Percentiles rank a stretch among this genome's conserved stretches.
phyloP scores from a whole-genome alignment of 179 eudicot species.

The Carnegiea gigantea region DNA sequence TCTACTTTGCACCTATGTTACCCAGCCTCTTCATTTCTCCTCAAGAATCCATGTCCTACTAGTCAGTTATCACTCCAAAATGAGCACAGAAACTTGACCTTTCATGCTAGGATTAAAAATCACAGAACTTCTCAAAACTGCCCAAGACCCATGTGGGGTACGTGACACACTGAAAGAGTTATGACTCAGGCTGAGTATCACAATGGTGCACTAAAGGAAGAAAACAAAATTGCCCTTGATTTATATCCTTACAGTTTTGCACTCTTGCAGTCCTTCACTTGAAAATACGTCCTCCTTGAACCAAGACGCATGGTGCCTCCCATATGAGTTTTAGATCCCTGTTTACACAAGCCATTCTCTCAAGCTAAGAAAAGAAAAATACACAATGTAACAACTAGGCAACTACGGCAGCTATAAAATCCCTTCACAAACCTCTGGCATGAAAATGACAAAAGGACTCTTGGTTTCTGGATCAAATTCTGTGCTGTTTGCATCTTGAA shows the following conservation, averaged over 20 bases:
- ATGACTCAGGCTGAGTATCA: no score
- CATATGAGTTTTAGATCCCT: slow-evolving; percentile 99
- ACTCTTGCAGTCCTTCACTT: slow-evolving; percentile 63
- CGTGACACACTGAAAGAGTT: no score
- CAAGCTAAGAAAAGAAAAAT: background rate
- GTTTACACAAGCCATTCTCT: slow-evolving; percentile 15
- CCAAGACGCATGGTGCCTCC: slow-evolving; percentile 99
- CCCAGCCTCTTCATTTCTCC: background rate
- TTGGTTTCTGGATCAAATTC: slow-evolving; percentile 70
- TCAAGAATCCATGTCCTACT: no score
- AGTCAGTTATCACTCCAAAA: no score
- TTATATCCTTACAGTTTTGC: slow-evolving; percentile 68
- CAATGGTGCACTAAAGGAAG: background rate
- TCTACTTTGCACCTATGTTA: background rate
- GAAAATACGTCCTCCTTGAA: slow-evolving; percentile 87
- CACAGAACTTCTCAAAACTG: background rate
- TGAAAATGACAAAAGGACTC: slow-evolving; percentile 87
- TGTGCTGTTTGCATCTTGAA: slow-evolving; percentile 75
- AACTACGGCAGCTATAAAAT: background rate
- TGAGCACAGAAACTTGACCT: no score
- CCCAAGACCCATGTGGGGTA: background rate
- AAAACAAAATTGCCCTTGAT: background rate
- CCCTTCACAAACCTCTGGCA: slow-evolving; percentile 81
- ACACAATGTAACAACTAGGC: background rate
- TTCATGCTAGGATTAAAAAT: no score